Evolutionary conservation across 352 stramenopile species (phyloP).

Genomic region (Peronospora belbahrii): DNA sequence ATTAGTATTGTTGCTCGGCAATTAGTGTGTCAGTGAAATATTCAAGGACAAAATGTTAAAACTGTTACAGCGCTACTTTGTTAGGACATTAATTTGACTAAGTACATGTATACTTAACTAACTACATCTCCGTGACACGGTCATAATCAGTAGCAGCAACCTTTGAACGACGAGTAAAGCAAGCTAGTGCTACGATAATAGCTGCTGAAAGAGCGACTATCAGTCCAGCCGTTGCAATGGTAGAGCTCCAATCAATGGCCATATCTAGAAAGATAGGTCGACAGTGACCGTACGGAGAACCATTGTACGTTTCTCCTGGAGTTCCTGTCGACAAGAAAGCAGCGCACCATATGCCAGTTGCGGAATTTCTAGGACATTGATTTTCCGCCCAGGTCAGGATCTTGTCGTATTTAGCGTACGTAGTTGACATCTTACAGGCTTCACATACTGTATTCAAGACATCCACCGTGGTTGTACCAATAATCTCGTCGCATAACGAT

Average conservation of each 20-base stretch:
- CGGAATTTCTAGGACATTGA: constrained; percentile 46
- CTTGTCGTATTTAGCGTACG: constrained; percentile 57
- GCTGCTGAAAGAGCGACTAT: constrained; percentile 43
- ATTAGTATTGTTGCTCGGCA: too few relatives aligned
- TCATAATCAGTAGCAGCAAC: too few relatives aligned
- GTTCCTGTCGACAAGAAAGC: constrained; percentile 41
- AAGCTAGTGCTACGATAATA: constrained; percentile 51
- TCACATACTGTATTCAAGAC: constrained; percentile 41
- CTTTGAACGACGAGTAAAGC: constrained; percentile 46
- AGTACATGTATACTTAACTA: too few relatives aligned
- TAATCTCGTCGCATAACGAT: constrained; percentile 38
- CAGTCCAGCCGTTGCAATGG: constrained; percentile 41
- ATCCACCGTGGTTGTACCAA: constrained; percentile 21
- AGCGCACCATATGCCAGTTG: constrained; percentile 52
- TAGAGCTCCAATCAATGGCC: constrained; percentile 54
- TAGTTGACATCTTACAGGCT: constrained; percentile 46
- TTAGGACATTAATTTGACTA: too few relatives aligned
- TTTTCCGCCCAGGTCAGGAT: constrained; percentile 59
- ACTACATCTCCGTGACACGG: too few relatives aligned
- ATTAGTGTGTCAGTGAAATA: too few relatives aligned
- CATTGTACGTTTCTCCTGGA: constrained; percentile 39
- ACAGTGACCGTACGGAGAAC: constrained; percentile 71
- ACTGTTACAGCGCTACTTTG: too few relatives aligned
- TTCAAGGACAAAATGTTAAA: too few relatives aligned
- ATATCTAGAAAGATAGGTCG: constrained; percentile 58